These are phyloP conservation scores for Plasmodium sp. DNA, from an alignment of 169 alveolate species.

Conservation along the genomic window DNA sequence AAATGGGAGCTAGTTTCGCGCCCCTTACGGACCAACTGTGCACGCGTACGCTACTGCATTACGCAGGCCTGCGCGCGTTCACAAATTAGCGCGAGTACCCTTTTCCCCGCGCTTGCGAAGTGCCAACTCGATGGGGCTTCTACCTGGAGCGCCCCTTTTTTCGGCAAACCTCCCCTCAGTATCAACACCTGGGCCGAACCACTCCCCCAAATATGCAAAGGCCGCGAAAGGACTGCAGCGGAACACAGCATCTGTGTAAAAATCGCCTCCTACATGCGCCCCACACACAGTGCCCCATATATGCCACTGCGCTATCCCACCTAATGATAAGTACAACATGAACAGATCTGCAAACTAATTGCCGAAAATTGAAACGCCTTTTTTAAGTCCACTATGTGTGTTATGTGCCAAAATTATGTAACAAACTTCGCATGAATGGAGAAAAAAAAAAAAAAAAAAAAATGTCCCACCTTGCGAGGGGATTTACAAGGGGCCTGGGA, in stretches of 20 bases:
- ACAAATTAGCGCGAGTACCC: not conserved
- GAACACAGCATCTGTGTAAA: not conserved
- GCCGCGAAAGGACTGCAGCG: not conserved
- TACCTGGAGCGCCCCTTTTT: not conserved
- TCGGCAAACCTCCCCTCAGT: not conserved
- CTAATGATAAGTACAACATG: not conserved
- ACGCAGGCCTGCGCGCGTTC: not conserved
- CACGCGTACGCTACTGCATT: not conserved
- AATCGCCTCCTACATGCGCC: not conserved
- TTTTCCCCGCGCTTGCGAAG: not conserved
- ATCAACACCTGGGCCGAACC: not conserved
- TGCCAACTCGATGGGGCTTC: not conserved
- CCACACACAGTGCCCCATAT: not conserved
- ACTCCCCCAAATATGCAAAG: not conserved
- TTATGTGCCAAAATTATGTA: not conserved
- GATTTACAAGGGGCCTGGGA: not conserved
- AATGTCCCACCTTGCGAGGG: not conserved
- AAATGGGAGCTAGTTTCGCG: not conserved
- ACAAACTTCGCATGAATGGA: not conserved
- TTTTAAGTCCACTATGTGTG: not conserved
- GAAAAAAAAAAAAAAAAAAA: not conserved
- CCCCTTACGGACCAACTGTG: not conserved
- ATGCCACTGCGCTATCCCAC: not conserved
- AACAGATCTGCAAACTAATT: not conserved
- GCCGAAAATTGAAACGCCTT: not conserved